Conservation (phyloP, 2,329 filamentous ascomycete genomes). For the Microcyclospora tardicrescens region DNA sequence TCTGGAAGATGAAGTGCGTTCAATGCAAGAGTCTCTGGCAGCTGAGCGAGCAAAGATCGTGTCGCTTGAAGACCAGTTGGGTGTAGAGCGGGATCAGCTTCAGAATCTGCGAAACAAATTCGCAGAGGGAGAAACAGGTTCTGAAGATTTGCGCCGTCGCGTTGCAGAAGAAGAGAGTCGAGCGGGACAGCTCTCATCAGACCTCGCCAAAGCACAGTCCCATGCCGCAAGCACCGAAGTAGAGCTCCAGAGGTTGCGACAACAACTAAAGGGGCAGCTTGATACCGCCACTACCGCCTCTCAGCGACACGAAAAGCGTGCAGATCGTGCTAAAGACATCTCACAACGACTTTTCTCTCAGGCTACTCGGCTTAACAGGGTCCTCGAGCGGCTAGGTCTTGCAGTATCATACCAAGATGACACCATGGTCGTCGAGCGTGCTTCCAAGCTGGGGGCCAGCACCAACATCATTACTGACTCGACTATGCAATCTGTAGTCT, state of each 20-base stretch:
- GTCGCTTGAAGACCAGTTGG: conserved; percentile 39
- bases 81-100: conserved; percentile 57
- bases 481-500: conserved; percentile 36
- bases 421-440: conserved; percentile 62
- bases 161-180: conserved; percentile 64
- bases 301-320: conserved; percentile 54
- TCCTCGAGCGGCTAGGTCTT: conserved; percentile 80
- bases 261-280: conserved; percentile 47
- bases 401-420: conserved; percentile 63
- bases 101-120: conserved; percentile 56
- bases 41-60: conserved; percentile 35
- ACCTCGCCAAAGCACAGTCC: conserved; percentile 63
- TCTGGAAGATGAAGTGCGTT: conserved; percentile 24
- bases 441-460: conserved; percentile 42
- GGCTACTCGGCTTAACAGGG: conserved; percentile 67
- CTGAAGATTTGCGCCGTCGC: conserved; percentile 61
- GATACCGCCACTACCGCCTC: conserved; percentile 34
- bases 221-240: conserved; percentile 63
- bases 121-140: conserved; percentile 71
- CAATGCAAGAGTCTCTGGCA: conserved; percentile 31
- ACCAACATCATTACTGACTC: conserved; percentile 33
- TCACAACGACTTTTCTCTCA: conserved; percentile 73
- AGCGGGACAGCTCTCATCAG: conserved; percentile 52
- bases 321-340: conserved; percentile 63
- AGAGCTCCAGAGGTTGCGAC: conserved; percentile 55